Evolutionary conservation across 805 yeast genomes (phyloP), one percentile per base, ranked within the genome.

Genomic region (Saturnispora halmiae): DNA sequence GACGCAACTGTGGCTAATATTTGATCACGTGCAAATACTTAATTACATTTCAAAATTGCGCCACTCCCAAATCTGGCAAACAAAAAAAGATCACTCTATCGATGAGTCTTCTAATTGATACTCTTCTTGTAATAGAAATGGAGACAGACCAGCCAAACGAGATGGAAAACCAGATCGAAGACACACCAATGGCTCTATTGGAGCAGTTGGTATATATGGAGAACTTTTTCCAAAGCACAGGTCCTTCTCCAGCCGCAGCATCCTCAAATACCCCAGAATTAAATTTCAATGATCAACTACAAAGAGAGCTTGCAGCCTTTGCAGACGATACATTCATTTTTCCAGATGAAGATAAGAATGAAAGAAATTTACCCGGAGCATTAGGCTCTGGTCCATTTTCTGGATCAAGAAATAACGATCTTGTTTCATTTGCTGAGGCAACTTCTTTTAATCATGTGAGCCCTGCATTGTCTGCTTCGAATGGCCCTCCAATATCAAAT

Each of bases 121-220:
- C n/a, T n/a, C 6, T 14, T 30, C 11, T 6, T 6, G 5, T 33
- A 18, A 7, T 28, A 33, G 19, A 22, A 8, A 4, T 5, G 14
- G 22, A 10, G 8, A 13, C 31, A 14, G 9, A 31, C 14, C 34
- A 20, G 10, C 29, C 21, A 14, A 30, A 31, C 37, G 40, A 42
- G 22, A 20, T 31, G 10, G 40, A 24, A 10, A 40, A 16, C 21
- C 34, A 41, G 5, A 34, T 34, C 2, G 63, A 60, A 39, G 63
- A 60, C 18, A 62, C 67, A 4, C 65, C 66, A 4, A 55, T 60
- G 53, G 67, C 79, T 1, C 59, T 82, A 20, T 55, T 82, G 41
- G 94, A 82, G 54, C 94, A 82, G 63, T 64, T 82, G 43, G 88
- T 83, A 2, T 82, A 81, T 51, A 83, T 82, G 27, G 94, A 82